phyloP scores from a whole-genome alignment of 78 protist genomes.

The Polysphondylium violaceum region DNA sequence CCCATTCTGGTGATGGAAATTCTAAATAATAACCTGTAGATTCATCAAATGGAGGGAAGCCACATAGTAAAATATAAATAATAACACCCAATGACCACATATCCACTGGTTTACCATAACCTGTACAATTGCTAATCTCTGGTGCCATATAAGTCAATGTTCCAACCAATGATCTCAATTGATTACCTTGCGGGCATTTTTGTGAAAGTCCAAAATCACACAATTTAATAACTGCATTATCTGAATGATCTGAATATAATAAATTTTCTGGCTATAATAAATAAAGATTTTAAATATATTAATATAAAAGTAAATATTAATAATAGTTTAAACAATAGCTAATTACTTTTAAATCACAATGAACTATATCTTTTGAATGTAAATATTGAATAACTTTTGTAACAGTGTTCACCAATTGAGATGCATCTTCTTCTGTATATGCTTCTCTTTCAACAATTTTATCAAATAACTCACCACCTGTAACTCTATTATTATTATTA shows the following conservation, averaged over 20 bases:
- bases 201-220: conserved; percentile 80
- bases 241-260: conserved; percentile 55
- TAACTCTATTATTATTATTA: conserved; percentile 42
- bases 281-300: no score
- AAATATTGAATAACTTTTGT: conserved; percentile 61
- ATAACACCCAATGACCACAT: conserved; percentile 91
- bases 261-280: conserved; percentile 87
- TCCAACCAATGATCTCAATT: conserved; percentile 48
- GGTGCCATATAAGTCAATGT: conserved; percentile 88
- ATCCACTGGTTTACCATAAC: conserved; percentile 92
- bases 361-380: conserved; percentile 82
- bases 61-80: conserved; percentile 89
- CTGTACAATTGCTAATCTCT: conserved; percentile 82
- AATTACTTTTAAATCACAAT: conserved; percentile 86
- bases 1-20: conserved; percentile 94
- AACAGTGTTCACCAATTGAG: conserved; percentile 53
- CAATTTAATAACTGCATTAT: conserved; percentile 59
- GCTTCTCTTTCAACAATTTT: conserved; percentile 77
- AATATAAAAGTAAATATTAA: background rate
- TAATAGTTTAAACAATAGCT: no score
- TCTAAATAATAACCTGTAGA: conserved; percentile 90
- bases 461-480: conserved; percentile 88
- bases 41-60: conserved; percentile 94
- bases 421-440: conserved; percentile 85
- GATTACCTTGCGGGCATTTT: conserved; percentile 40